phyloP scores from a whole-genome alignment of 2,329 filamentous ascomycete genomes.

The Hymenoscyphus infarciens region DNA sequence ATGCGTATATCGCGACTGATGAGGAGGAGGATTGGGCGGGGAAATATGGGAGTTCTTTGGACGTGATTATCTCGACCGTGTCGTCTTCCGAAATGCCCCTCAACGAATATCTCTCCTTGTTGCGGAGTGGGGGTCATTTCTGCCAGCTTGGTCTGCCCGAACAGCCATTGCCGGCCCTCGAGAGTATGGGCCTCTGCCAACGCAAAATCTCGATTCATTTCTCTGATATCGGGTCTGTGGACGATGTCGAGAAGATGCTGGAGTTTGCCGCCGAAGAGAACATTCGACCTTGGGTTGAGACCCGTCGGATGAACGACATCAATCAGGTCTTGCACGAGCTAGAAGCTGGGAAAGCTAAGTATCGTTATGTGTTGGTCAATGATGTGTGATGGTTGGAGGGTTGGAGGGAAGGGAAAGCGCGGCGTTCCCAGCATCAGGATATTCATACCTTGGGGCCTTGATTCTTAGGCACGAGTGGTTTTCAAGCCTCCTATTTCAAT shows the following conservation, averaged over 20 bases:
- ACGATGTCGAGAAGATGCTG: constrained; percentile 58
- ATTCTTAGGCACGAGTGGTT: no score
- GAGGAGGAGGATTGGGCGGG: constrained; percentile 46
- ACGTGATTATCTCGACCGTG: constrained; percentile 57
- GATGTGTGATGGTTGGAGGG: no score
- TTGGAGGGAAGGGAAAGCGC: no score
- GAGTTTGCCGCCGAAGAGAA: constrained; percentile 54
- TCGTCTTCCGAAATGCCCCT: constrained; percentile 57
- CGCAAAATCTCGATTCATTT: constrained; percentile 48
- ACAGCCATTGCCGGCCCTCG: constrained; percentile 42
- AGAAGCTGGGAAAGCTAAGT: constrained; percentile 51
- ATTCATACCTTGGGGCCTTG: no score
- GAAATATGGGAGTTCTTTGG: constrained; percentile 47
- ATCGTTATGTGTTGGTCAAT: constrained; percentile 41
- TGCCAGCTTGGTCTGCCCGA: constrained; percentile 65
- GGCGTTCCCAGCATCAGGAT: no score
- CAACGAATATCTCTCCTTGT: constrained; percentile 54
- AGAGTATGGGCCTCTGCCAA: constrained; percentile 47
- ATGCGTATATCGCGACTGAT: not conserved
- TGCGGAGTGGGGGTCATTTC: constrained; percentile 55
- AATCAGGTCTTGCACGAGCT: constrained; percentile 55
- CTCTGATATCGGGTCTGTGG: constrained; percentile 36
- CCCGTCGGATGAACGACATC: constrained; percentile 51
- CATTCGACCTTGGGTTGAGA: constrained; percentile 54
- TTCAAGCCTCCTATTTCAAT: no score